A percentile compares a stretch with the other conserved stretches of the same genome.
phyloP scores from a whole-genome alignment of 495 filamentous ascomycete species.

The Daldinia caldariorum region DNA sequence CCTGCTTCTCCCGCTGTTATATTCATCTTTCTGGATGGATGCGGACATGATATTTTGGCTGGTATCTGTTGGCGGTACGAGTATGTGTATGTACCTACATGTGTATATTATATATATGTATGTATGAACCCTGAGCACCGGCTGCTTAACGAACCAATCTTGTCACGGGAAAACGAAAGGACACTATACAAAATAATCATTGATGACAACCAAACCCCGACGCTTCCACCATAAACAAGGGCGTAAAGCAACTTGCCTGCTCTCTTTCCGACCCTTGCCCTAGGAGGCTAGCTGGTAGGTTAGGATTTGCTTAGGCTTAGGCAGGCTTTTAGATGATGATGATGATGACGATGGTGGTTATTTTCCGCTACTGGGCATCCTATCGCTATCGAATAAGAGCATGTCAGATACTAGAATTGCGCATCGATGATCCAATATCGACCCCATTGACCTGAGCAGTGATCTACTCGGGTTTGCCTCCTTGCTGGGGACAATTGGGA shows the following conservation, averaged over 20 bases:
- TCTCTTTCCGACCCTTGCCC: constrained; percentile 9
- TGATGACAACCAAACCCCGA: constrained; percentile 27
- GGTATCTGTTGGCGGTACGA: constrained; percentile 28
- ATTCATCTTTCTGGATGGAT: constrained; percentile 28
- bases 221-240: constrained; percentile 27
- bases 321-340: background rate
- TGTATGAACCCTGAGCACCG: constrained; percentile 17
- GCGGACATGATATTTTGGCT: constrained; percentile 29
- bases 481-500: constrained; percentile 38
- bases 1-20: constrained; percentile 13
- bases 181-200: constrained; percentile 5
- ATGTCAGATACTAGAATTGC: constrained; percentile 42
- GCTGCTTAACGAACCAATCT: constrained; percentile 19
- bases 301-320: background rate
- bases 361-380: constrained; percentile 16
- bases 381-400: constrained; percentile 26
- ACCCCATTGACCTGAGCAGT: constrained; percentile 22
- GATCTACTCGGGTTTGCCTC: constrained; percentile 30
- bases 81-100: constrained; percentile 16
- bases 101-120: background rate
- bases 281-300: constrained; percentile 16
- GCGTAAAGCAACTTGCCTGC: constrained; percentile 5
- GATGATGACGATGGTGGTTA: constrained; percentile 14
- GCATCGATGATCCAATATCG: constrained; percentile 38
- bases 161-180: constrained; percentile 26